Percentiles rank a stretch among this genome's conserved stretches.
Conservation (phyloP, 345 rosid genomes). For the Eutrema heterophyllum region DNA sequence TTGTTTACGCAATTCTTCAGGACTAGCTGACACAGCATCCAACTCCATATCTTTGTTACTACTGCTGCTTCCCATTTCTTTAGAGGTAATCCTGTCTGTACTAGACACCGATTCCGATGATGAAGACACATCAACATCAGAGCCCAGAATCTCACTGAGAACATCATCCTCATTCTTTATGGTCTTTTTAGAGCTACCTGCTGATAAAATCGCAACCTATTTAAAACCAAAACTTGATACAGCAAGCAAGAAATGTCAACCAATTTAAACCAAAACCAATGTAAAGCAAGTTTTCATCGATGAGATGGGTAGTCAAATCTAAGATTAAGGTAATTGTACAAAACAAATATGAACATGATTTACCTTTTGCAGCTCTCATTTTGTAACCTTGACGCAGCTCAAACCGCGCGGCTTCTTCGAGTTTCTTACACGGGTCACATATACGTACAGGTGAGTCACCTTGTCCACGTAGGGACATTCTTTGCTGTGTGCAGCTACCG, state of each 20-base stretch:
- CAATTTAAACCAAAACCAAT: not conserved
- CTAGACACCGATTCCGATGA: conserved; percentile 37
- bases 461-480: conserved; percentile 84
- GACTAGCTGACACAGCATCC: conserved; percentile 35
- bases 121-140: conserved; percentile 51
- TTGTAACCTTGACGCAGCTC: conserved; percentile 74
- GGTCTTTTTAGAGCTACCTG: conserved; percentile 47
- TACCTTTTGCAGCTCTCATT: conserved; percentile 59
- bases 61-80: conserved; percentile 41
- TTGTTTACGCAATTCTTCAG: conserved; percentile 64
- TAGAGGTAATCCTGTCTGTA: conserved; percentile 25
- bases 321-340: not conserved
- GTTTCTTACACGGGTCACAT: conserved; percentile 85
- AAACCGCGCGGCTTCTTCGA: conserved; percentile 89
- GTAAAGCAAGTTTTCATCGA: not conserved
- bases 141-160: conserved; percentile 62
- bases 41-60: conserved; percentile 23
- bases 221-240: not conserved
- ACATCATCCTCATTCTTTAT: conserved; percentile 58
- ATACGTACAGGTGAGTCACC: conserved; percentile 89
- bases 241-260: not conserved
- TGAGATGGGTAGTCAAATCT: not conserved
- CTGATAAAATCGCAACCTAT: conserved; percentile 3
- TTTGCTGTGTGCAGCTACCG: conserved; percentile 62
- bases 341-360: not conserved